Evolutionary conservation across 176 grass and related monocot genomes (phyloP).

Genomic region (Oryza nivara): DNA sequence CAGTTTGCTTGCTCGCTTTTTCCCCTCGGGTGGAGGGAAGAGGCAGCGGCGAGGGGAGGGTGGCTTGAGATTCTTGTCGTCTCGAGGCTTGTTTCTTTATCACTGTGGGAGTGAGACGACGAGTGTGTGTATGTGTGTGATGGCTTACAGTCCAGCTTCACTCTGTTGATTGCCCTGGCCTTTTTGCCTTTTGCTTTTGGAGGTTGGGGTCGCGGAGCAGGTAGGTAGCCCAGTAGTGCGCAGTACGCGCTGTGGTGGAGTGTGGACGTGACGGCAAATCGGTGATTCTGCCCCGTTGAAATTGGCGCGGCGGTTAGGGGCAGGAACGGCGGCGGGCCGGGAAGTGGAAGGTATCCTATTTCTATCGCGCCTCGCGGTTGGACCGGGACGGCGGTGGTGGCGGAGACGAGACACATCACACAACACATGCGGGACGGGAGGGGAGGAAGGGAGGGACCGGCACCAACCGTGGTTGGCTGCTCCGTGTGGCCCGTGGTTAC

Average conservation of each 20-base stretch:
- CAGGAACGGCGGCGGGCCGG: too few relatives aligned
- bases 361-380: slow-evolving; percentile 15
- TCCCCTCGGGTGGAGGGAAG: slow-evolving; percentile 3
- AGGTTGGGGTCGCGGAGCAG: neutral
- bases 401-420: neutral
- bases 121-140: neutral
- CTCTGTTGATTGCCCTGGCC: neutral
- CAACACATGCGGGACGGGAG: slow-evolving; percentile 13
- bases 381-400: neutral
- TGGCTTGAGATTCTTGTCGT: slow-evolving; percentile 44
- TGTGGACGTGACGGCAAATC: neutral
- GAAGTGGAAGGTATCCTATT: slow-evolving; percentile 42
- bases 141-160: slow-evolving; percentile 3
- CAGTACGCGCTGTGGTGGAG: too few relatives aligned
- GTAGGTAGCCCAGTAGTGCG: too few relatives aligned
- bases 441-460: neutral
- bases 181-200: slow-evolving; percentile 30
- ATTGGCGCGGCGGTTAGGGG: slow-evolving; percentile 21
- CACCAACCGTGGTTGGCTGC: slow-evolving; percentile 4
- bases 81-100: slow-evolving; percentile 34
- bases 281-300: slow-evolving; percentile 15
- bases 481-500: neutral
- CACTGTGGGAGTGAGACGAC: slow-evolving; percentile 1
- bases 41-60: neutral
- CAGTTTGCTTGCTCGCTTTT: neutral